phyloP scores from a whole-genome alignment of 106 monocot species.

The Dioscorea alata region DNA sequence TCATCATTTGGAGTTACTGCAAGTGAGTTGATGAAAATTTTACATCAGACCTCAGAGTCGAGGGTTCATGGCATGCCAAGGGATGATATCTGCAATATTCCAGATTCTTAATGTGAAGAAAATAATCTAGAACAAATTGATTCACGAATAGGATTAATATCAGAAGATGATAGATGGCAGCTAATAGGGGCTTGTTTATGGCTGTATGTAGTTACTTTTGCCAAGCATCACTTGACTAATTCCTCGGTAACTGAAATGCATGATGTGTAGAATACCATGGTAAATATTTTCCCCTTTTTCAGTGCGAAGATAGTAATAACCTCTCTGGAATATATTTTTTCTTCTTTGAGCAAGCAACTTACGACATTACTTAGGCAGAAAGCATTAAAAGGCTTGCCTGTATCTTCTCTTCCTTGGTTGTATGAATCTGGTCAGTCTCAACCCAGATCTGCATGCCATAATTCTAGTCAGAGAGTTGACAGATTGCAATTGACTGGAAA shows the following conservation, averaged over 20 bases:
- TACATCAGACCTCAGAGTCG: conserved; percentile 17
- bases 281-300: conserved; percentile 9
- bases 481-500: conserved; percentile 17
- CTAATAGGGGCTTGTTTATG: conserved; percentile 60
- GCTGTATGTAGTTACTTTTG: conserved; percentile 40
- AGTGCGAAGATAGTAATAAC: conserved; percentile 28
- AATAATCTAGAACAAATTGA: conserved; percentile 15
- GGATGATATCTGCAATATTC: conserved; percentile 5
- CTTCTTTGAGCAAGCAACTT: conserved; percentile 52
- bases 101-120: conserved; percentile 6
- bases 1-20: conserved; percentile 35
- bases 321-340: conserved; percentile 41
- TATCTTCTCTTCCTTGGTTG: conserved; percentile 40
- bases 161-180: conserved; percentile 61
- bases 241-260: conserved; percentile 9
- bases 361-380: conserved; percentile 45
- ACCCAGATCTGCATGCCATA: conserved; percentile 9
- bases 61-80: conserved; percentile 21
- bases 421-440: conserved; percentile 23
- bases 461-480: conserved; percentile 20
- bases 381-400: conserved; percentile 28
- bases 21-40: conserved; percentile 31
- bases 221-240: conserved; percentile 32
- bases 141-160: conserved; percentile 4
- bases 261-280: conserved; percentile 17